A percentile compares a stretch with the other conserved stretches of the same genome.
Conservation (phyloP, 768 basidiomycete species). For the Rhizopogon roseolus region DNA sequence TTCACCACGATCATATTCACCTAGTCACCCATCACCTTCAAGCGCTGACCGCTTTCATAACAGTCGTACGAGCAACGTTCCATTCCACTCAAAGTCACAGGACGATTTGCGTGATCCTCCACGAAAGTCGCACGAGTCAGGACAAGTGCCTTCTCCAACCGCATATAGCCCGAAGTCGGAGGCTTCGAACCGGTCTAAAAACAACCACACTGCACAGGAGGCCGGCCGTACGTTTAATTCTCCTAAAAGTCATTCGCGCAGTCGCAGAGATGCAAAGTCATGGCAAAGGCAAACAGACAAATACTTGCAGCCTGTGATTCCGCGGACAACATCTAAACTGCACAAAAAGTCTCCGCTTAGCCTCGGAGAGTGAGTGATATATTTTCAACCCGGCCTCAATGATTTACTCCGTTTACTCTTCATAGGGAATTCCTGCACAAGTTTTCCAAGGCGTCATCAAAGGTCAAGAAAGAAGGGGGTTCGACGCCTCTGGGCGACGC, state of each 20-base stretch:
- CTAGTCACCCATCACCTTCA: neutral
- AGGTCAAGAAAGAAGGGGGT: constrained; percentile 3
- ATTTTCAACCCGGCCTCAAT: neutral
- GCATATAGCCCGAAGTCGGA: neutral
- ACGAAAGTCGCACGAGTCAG: neutral
- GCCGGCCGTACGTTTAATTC: neutral
- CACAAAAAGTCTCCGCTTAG: constrained; percentile 18
- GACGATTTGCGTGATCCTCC: neutral
- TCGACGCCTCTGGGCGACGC: constrained; percentile 11
- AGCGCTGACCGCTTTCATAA: constrained; percentile 4
- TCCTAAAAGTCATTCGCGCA: neutral
- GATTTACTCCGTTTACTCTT: constrained; percentile 5
- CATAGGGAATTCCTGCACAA: constrained; percentile 26
- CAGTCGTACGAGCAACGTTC: neutral
- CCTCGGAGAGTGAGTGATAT: constrained; percentile 22
- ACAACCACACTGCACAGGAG: neutral
- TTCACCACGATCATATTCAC: constrained; percentile 10
- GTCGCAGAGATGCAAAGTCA: neutral
- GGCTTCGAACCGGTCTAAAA: neutral
- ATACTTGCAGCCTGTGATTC: constrained; percentile 23
- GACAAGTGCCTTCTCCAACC: neutral
- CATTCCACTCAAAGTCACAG: neutral
- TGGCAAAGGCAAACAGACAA: constrained; percentile 10
- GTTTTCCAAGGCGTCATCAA: constrained; percentile 15
- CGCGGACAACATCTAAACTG: constrained; percentile 18